Evolutionary conservation across 805 yeast species (phyloP).

Genomic region (Kregervanrija delftensis): DNA sequence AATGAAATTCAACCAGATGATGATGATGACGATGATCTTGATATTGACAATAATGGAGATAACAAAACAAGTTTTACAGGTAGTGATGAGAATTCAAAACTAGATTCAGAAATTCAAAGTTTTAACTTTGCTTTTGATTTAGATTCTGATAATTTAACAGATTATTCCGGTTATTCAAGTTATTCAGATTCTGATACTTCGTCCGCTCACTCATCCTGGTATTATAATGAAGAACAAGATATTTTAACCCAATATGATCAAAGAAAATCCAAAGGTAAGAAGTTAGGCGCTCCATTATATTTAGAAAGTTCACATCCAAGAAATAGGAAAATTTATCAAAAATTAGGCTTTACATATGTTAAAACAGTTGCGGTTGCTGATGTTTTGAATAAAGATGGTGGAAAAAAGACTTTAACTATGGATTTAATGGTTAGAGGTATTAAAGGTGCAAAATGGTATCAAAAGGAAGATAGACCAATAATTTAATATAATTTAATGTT

Average conservation of each 20-base stretch:
- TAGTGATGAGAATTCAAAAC: conserved; percentile 20
- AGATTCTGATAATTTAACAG: conserved; percentile 28
- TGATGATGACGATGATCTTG: conserved; percentile 13
- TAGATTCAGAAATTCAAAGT: conserved; percentile 28
- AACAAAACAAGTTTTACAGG: conserved; percentile 3
- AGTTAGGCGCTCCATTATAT: conserved; percentile 34
- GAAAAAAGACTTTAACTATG: conserved; percentile 24
- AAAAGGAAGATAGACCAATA: conserved; percentile 2
- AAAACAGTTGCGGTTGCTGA: conserved; percentile 30
- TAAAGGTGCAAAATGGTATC: conserved; percentile 29
- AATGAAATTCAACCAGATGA: conserved; percentile 7
- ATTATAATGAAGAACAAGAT: conserved; percentile 29
- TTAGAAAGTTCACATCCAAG: conserved; percentile 52
- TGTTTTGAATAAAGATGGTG: conserved; percentile 21
- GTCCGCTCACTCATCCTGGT: conserved; percentile 29
- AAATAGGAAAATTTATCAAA: conserved; percentile 46
- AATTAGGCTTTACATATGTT: conserved; percentile 42
- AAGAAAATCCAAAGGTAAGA: conserved; percentile 22
- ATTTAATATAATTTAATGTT: not conserved
- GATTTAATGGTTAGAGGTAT: conserved; percentile 34
- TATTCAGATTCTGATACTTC: conserved; percentile 25
- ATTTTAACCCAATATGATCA: conserved; percentile 27
- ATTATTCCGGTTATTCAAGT: conserved; percentile 28
- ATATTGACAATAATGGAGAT: not conserved
- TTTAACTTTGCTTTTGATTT: conserved; percentile 28